Evolutionary conservation across 768 basidiomycete species (phyloP).

Genomic region (Auricularia cornea): DNA sequence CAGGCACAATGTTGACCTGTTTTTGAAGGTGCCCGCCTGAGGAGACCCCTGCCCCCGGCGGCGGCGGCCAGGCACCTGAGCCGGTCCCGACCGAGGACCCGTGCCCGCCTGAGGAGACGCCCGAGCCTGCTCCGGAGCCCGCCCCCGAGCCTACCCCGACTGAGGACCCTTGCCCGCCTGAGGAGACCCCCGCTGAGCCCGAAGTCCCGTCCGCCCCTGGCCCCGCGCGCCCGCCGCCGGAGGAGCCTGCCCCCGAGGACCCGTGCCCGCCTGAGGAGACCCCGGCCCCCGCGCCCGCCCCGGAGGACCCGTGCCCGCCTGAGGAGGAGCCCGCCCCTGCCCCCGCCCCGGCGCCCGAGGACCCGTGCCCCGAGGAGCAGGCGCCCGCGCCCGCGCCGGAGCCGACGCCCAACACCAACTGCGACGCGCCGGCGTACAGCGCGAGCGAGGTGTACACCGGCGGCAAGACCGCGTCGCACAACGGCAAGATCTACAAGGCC

Average conservation of each 20-base stretch:
- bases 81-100: background rate
- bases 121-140: background rate
- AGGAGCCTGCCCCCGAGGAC: background rate
- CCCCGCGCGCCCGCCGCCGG: background rate
- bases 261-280: conserved; percentile 1
- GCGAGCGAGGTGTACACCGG: background rate
- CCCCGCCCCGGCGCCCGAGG: background rate
- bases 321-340: background rate
- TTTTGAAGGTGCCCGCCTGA: conserved; percentile 2
- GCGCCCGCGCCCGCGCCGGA: background rate
- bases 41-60: background rate
- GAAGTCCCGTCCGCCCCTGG: no score
- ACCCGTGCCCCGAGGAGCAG: background rate
- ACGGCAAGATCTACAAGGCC: conserved; percentile 1
- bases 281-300: background rate
- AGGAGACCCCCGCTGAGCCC: background rate
- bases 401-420: background rate
- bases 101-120: background rate
- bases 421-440: background rate
- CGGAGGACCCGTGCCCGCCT: background rate
- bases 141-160: no score
- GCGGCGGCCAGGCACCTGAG: no score
- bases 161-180: background rate
- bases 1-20: no score
- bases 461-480: background rate